Evolutionary conservation across 1,284 basidiomycete species (phyloP).

Genomic region (Malassezia nana): DNA sequence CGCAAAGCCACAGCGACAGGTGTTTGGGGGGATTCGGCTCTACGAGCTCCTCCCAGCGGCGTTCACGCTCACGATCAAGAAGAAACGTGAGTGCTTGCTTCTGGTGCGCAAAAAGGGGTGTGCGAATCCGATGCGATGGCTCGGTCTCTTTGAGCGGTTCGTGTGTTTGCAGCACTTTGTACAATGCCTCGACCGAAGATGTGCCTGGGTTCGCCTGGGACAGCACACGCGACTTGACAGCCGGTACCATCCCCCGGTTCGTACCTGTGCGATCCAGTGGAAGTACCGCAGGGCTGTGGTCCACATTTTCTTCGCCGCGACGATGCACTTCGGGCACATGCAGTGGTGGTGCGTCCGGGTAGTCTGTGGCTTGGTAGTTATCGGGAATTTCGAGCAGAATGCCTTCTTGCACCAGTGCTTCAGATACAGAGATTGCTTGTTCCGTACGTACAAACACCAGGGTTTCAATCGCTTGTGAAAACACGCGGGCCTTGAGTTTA

Average conservation of each 20-base stretch:
- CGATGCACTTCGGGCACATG: not conserved
- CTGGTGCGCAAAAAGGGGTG: slow-evolving; percentile 90
- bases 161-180: slow-evolving; percentile 50
- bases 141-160: slow-evolving; percentile 77
- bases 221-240: not conserved
- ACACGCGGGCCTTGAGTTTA: not conserved
- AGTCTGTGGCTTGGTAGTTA: slow-evolving; percentile 8
- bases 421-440: not conserved
- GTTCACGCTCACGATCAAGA: slow-evolving; percentile 66
- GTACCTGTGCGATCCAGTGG: not conserved
- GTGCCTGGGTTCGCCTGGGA: not conserved
- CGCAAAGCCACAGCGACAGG: slow-evolving; percentile 67
- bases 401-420: slow-evolving; percentile 2
- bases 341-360: slow-evolving; percentile 5
- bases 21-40: slow-evolving; percentile 3
- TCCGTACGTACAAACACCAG: slow-evolving; percentile 5
- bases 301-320: not conserved
- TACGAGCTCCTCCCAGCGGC: slow-evolving; percentile 25
- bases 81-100: slow-evolving; percentile 94
- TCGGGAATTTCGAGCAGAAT: slow-evolving; percentile 4
- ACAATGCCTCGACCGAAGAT: not conserved
- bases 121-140: slow-evolving; percentile 66
- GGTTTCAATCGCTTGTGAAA: slow-evolving; percentile 13
- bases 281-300: not conserved
- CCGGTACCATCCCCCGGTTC: not conserved